Evolutionary conservation across 257 asterid genomes (phyloP).

Genomic region (Jacaranda mimosifolia): DNA sequence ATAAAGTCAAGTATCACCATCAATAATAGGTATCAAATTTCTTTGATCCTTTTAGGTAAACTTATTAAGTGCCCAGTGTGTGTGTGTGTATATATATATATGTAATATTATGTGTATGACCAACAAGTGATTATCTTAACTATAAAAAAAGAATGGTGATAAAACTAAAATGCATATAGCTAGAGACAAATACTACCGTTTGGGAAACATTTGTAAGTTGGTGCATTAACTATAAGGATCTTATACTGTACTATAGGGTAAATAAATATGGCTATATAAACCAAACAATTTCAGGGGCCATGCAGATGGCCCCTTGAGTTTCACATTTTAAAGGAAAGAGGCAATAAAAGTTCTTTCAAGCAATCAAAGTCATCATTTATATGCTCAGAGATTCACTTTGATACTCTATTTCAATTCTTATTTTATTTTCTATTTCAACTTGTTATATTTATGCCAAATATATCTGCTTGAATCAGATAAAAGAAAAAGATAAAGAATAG

Average conservation of each 20-base stretch:
- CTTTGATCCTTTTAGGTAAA: too few species aligned
- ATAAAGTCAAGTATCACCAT: too few species aligned
- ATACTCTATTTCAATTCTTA: too few species aligned
- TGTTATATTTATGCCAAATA: too few species aligned
- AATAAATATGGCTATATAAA: not conserved
- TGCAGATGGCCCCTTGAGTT: slow-evolving; percentile 11
- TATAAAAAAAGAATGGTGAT: not conserved
- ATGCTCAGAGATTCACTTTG: not conserved
- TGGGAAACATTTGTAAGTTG: not conserved
- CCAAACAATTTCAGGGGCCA: slow-evolving; percentile 10
- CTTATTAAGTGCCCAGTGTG: too few species aligned
- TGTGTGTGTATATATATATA: too few species aligned
- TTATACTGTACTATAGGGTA: not conserved
- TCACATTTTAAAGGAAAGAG: slow-evolving; percentile 4
- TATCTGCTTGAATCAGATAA: not conserved
- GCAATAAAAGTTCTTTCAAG: slow-evolving; percentile 1
- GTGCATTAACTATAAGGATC: slow-evolving; percentile 5
- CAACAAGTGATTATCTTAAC: not conserved
- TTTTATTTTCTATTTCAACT: too few species aligned
- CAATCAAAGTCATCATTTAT: slow-evolving; percentile 2
- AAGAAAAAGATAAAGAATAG: not conserved
- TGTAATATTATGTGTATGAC: not conserved
- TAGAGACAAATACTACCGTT: not conserved
- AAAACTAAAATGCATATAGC: not conserved
- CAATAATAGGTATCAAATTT: too few species aligned